Base-by-base conservation (phyloP, 352 stramenopile species). In the Phytophthora kernoviae region DNA sequence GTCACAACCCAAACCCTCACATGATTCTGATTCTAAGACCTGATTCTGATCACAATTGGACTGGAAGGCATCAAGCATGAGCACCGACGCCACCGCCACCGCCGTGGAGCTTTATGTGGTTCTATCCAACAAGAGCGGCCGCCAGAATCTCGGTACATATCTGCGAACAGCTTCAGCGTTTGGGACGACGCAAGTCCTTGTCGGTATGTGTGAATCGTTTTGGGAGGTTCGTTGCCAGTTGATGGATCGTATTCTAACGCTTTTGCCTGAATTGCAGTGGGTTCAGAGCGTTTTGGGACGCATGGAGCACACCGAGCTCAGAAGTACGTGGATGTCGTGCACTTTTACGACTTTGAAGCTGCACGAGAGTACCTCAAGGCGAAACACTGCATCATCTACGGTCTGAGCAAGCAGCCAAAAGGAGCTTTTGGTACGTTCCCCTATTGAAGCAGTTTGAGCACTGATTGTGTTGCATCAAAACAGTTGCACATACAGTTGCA, bases 81-180 rank as follows among this genome's bases (percentile, higher is more conserved):
- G 49, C 44, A 57, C 58, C 20, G 33, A 45, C 55, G 5, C 24
- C 36, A 54, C 27, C 46, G 57, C 39, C n/a, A n/a, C n/a, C n/a
- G n/a, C n/a, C 22, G 62, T 58, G 20, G 77, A 79, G 68, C 68
- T 91, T 49, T 93, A 88, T 64, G 57, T 91, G 42, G 79, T 93
- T 54, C 60, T 90, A 49, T 90, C 78, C 30, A 93, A 93, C 65
- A 70, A 78, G 48, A 89, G 68, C 52, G 79, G 79, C 15, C 73
- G 80, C 12, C 79, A 91, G 65, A 93, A 93, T 58, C 64, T 93
- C 14, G 84, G 84, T 57, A 93, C 81, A 61, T 93, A 82, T 53
- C 54, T 93, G 53, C 79, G 84, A 54, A 93, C 84, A 4, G 81
- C 79, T 8, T 88, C 78, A 12, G 84, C 84, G 26, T 93, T 93